A percentile compares a stretch with the other conserved stretches of the same genome.
These are phyloP conservation scores for Ascochyta fabae DNA, from an alignment of 2,329 filamentous ascomycete species.

Conservation along the genomic window DNA sequence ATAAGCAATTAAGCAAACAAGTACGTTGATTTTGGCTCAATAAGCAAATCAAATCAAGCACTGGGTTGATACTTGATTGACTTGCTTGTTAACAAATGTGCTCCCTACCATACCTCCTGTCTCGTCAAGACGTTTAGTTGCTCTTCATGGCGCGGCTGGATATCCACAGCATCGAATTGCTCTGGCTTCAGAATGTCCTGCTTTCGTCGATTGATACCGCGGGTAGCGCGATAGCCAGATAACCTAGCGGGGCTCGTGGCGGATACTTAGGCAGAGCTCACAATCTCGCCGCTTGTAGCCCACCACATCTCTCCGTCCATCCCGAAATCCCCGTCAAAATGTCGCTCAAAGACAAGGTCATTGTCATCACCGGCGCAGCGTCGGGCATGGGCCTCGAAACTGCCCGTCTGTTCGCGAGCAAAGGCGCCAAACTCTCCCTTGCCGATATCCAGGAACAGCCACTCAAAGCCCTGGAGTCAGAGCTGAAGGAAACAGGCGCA, in stretches of 20 bases:
- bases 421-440: slow-evolving; percentile 42
- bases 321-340: slow-evolving; percentile 9
- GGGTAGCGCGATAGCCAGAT: not conserved
- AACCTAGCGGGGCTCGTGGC: not conserved
- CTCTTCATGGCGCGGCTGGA: not conserved
- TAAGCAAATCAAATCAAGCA: too few relatives aligned
- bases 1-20: too few relatives aligned
- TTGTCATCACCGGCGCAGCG: slow-evolving; percentile 42
- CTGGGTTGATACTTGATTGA: too few relatives aligned
- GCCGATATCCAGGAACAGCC: slow-evolving; percentile 40
- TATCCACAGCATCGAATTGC: not conserved
- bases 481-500: slow-evolving; percentile 25
- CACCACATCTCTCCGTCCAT: not conserved
- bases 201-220: not conserved
- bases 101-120: not conserved
- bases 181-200: not conserved
- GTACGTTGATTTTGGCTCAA: too few relatives aligned
- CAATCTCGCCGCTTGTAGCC: not conserved
- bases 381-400: slow-evolving; percentile 43
- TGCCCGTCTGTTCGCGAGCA: slow-evolving; percentile 32
- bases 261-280: not conserved
- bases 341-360: slow-evolving; percentile 39
- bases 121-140: not conserved
- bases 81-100: too few relatives aligned
- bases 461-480: slow-evolving; percentile 27